Conservation (phyloP, 2,329 filamentous ascomycete species). For the Sphaerulina vaccinii region DNA sequence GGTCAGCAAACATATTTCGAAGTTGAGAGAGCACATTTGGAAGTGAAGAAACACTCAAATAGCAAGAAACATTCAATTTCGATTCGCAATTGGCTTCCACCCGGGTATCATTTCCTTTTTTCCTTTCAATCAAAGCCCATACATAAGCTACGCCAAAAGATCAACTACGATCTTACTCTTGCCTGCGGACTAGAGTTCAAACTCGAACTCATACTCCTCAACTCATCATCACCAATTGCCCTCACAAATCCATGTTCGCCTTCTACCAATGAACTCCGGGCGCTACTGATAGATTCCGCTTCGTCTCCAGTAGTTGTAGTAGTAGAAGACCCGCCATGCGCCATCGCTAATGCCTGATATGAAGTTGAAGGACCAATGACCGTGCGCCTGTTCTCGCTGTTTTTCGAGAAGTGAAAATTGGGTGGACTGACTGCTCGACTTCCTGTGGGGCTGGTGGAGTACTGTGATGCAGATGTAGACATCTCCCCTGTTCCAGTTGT, state of each 20-base stretch:
- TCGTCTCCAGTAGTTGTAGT: not conserved
- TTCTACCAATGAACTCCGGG: constrained; percentile 14
- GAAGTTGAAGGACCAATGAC: constrained; percentile 22
- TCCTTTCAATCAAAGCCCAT: too few species aligned
- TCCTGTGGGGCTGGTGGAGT: constrained; percentile 9
- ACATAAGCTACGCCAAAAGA: too few species aligned
- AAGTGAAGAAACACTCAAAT: too few species aligned
- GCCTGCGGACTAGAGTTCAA: constrained; percentile 14
- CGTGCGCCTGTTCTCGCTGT: constrained; percentile 20
- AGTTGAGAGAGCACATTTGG: too few species aligned
- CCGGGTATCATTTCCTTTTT: too few species aligned
- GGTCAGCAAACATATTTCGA: too few species aligned
- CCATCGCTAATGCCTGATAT: constrained; percentile 3
- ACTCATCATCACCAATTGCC: constrained; percentile 21
- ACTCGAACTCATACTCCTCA: constrained; percentile 22
- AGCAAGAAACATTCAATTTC: too few species aligned
- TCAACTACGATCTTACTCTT: too few species aligned
- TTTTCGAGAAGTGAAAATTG: not conserved
- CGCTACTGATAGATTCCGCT: constrained; percentile 3
- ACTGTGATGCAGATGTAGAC: constrained; percentile 7
- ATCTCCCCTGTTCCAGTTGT: not conserved
- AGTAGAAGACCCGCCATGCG: not conserved
- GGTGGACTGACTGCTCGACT: not conserved
- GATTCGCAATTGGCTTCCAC: too few species aligned
- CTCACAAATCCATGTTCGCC: constrained; percentile 23